phyloP scores from a whole-genome alignment of 2,329 filamentous ascomycete genomes.

The Ophiocordyceps camponoti-rufipedis region DNA sequence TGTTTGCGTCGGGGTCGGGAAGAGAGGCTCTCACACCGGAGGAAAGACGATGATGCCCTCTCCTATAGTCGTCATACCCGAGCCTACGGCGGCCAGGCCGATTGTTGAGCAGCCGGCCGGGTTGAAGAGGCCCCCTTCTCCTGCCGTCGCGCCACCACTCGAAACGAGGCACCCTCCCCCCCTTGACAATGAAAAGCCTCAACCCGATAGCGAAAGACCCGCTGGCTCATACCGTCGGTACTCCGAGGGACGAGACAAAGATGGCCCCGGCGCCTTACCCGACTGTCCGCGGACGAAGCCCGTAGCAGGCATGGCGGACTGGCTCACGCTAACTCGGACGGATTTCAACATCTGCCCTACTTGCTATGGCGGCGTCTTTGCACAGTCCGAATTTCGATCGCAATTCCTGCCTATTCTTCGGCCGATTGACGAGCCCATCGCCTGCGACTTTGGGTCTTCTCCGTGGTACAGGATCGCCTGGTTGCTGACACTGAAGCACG shows the following conservation, averaged over 20 bases:
- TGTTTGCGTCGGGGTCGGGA: slow-evolving; percentile 7
- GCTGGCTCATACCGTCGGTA: slow-evolving; percentile 32
- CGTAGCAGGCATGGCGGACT: slow-evolving; percentile 50
- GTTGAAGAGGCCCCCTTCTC: background rate
- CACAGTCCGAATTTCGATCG: slow-evolving; percentile 45
- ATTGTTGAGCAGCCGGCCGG: background rate
- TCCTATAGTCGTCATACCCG: slow-evolving; percentile 9
- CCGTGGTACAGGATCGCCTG: slow-evolving; percentile 77
- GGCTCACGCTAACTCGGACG: slow-evolving; percentile 58
- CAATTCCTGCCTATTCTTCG: slow-evolving; percentile 43
- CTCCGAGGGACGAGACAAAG: slow-evolving; percentile 22
- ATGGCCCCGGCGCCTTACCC: slow-evolving; percentile 26
- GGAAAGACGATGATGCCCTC: slow-evolving; percentile 1
- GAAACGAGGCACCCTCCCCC: slow-evolving; percentile 26
- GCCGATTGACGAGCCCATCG: slow-evolving; percentile 35
- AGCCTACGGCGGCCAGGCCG: background rate
- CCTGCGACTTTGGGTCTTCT: slow-evolving; percentile 61
- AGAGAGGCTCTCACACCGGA: background rate
- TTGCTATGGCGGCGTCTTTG: slow-evolving; percentile 57
- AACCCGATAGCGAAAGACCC: slow-evolving; percentile 16
- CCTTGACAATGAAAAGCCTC: slow-evolving; percentile 22
- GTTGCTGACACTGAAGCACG: slow-evolving; percentile 58
- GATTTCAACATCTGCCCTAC: slow-evolving; percentile 68
- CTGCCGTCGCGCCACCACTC: slow-evolving; percentile 4
- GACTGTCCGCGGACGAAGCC: slow-evolving; percentile 50